phyloP scores from a whole-genome alignment of 1,284 basidiomycete genomes.

The Apiotrichum porosum region DNA sequence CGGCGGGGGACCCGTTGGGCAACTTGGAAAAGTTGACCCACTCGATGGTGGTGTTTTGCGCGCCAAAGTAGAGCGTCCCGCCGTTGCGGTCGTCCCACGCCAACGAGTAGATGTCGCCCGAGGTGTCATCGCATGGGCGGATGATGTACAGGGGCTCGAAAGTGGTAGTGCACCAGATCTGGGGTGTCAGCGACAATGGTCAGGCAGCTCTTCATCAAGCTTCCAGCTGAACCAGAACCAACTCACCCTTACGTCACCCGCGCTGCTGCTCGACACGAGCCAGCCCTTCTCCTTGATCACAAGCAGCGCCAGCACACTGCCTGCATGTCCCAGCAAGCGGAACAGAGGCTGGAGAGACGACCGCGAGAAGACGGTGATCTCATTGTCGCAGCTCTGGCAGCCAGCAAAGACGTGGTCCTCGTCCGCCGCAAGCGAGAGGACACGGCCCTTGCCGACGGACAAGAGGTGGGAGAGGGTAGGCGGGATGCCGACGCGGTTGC shows the following conservation, averaged over 20 bases:
- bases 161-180: slow-evolving; percentile 79
- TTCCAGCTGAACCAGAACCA: background rate
- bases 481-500: slow-evolving; percentile 42
- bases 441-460: slow-evolving; percentile 45
- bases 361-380: slow-evolving; percentile 69
- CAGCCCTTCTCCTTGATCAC: slow-evolving; percentile 70
- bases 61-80: slow-evolving; percentile 73
- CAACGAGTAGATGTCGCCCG: slow-evolving; percentile 87
- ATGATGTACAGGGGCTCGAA: slow-evolving; percentile 71
- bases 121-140: slow-evolving; percentile 74
- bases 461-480: slow-evolving; percentile 46
- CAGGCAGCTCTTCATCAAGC: slow-evolving; percentile 2
- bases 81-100: slow-evolving; percentile 64
- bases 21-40: slow-evolving; percentile 63
- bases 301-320: slow-evolving; percentile 76
- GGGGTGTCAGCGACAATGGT: slow-evolving; percentile 10
- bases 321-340: slow-evolving; percentile 77
- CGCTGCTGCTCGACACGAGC: slow-evolving; percentile 68
- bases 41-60: slow-evolving; percentile 83
- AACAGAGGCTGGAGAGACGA: slow-evolving; percentile 62
- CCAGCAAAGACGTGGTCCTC: slow-evolving; percentile 73
- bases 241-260: slow-evolving; percentile 72
- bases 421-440: slow-evolving; percentile 70
- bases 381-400: slow-evolving; percentile 70
- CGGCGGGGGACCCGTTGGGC: background rate